Percentiles rank a stretch among this genome's conserved stretches.
phyloP scores from a whole-genome alignment of 306 rosid species.

The Inga laurina region DNA sequence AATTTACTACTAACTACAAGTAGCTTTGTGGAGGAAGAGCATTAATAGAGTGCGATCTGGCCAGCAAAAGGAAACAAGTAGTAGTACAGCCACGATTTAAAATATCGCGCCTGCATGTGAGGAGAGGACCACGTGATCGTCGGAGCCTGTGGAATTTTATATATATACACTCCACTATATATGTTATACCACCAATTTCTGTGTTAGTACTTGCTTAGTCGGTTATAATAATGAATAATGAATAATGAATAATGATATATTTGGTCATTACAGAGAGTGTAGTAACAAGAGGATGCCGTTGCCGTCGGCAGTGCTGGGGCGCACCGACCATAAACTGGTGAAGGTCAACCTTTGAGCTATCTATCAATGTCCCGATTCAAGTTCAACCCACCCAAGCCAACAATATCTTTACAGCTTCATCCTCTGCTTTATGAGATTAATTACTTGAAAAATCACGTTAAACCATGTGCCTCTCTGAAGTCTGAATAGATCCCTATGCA shows the following conservation, averaged over 20 bases:
- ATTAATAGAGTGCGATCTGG: background rate
- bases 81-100: background rate
- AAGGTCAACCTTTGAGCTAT: background rate
- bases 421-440: background rate
- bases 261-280: background rate
- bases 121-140: constrained; percentile 23
- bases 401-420: background rate
- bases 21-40: background rate
- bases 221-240: background rate
- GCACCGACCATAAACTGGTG: constrained; percentile 24
- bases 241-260: background rate
- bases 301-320: background rate
- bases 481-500: background rate
- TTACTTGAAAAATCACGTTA: background rate
- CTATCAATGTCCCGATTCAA: background rate
- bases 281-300: background rate
- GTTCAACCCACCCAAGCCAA: background rate
- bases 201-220: background rate
- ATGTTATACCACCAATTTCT: background rate
- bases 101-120: constrained; percentile 23
- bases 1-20: background rate
- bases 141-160: background rate
- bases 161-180: background rate
- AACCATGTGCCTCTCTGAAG: background rate
- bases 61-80: background rate